These are phyloP conservation scores for Eucalyptus rudis DNA, from an alignment of 345 rosid genomes.

Conservation along the genomic window DNA sequence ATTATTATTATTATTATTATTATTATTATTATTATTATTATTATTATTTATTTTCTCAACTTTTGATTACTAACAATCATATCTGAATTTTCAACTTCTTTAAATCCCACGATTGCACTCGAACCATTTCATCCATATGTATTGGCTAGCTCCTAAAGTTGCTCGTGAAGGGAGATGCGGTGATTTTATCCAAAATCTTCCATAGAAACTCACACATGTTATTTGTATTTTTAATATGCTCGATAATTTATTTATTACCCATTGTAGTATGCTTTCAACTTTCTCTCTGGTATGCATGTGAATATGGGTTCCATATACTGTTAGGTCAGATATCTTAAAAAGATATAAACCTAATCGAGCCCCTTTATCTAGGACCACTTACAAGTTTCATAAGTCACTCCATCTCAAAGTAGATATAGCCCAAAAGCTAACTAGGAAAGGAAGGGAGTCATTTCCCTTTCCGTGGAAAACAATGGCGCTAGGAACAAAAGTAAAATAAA, in stretches of 20 bases:
- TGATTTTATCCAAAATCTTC: background rate
- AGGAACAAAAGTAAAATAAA: background rate
- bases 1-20: no score
- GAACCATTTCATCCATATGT: background rate
- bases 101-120: background rate
- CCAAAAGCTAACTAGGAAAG: background rate
- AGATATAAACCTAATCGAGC: background rate
- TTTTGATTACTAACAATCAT: background rate
- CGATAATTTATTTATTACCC: background rate
- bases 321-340: background rate
- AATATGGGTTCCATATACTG: background rate
- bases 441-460: background rate
- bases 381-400: background rate
- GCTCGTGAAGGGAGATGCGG: background rate
- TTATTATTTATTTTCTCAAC: background rate
- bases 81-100: background rate
- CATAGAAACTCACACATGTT: background rate
- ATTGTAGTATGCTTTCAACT: background rate
- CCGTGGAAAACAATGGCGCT: background rate
- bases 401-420: background rate
- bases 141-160: background rate
- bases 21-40: no score
- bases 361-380: background rate
- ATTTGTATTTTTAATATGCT: background rate
- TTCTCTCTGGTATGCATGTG: background rate